Conservation (phyloP, 345 rosid genomes). For the Noccaea bulbosa region DNA sequence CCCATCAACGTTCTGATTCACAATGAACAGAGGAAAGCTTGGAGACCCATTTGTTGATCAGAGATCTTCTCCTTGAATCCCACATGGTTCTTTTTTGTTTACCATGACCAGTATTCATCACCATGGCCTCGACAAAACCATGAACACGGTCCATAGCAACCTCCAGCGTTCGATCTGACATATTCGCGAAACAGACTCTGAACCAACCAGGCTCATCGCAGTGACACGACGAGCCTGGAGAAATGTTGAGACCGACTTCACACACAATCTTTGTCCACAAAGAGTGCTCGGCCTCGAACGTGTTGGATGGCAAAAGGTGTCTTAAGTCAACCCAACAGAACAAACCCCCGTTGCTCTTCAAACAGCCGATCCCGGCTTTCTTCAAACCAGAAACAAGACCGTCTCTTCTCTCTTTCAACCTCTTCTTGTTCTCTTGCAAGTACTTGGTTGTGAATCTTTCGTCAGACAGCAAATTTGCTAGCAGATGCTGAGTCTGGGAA, state of each 20-base stretch:
- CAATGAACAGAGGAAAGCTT: conserved; percentile 42
- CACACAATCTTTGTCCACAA: conserved; percentile 68
- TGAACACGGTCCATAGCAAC: conserved; percentile 60
- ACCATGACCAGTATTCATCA: conserved; percentile 8
- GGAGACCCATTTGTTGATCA: conserved; percentile 51
- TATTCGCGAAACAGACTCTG: conserved; percentile 80
- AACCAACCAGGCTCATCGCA: conserved; percentile 92
- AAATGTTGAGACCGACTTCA: conserved; percentile 71
- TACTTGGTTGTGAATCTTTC: conserved; percentile 59
- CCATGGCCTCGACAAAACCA: conserved; percentile 41
- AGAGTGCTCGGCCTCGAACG: conserved; percentile 69
- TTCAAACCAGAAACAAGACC: conserved; percentile 60
- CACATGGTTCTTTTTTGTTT: conserved; percentile 38
- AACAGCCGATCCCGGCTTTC: conserved; percentile 57
- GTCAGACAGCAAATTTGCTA: conserved; percentile 65
- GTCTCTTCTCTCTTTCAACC: conserved; percentile 62
- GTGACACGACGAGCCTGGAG: conserved; percentile 87
- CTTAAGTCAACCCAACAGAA: conserved; percentile 95
- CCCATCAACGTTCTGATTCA: conserved; percentile 46
- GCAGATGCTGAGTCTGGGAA: conserved; percentile 76
- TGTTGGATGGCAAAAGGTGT: conserved; percentile 53
- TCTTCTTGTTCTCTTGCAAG: conserved; percentile 57
- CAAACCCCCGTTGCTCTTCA: conserved; percentile 73
- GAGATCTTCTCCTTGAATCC: conserved; percentile 45
- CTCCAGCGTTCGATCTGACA: conserved; percentile 52